phyloP scores from a whole-genome alignment of 1,284 basidiomycete genomes.

The Afroboletus lepidellus region DNA sequence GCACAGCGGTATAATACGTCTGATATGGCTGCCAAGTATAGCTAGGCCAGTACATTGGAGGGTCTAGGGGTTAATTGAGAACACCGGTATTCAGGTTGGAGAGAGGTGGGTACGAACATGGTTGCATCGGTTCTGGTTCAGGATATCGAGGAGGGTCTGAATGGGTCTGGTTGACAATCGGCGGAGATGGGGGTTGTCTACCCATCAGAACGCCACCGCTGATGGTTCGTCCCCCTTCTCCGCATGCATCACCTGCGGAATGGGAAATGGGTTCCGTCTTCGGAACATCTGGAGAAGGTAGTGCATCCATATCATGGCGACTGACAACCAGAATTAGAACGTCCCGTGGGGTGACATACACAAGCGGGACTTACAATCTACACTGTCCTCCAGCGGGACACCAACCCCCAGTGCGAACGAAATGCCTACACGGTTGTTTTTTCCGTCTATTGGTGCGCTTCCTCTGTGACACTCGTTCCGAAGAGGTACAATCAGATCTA shows the following conservation, averaged over 20 bases:
- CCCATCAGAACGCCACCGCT: conserved; percentile 27
- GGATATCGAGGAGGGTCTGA: conserved; percentile 32
- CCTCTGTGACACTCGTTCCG: conserved; percentile 8
- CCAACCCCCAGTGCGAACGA: conserved; percentile 42
- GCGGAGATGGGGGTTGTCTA: conserved; percentile 20
- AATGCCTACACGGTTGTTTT: conserved; percentile 44
- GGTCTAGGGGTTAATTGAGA: conserved; percentile 11
- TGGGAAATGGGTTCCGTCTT: conserved; percentile 5
- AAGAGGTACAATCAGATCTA: conserved; percentile 17
- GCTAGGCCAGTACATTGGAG: conserved; percentile 17
- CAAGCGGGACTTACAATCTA: conserved; percentile 40
- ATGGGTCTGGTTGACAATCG: background rate
- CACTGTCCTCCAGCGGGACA: conserved; percentile 46
- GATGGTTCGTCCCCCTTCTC: conserved; percentile 18
- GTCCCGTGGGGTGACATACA: background rate
- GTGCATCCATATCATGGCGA: conserved; percentile 37
- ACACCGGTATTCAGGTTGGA: background rate
- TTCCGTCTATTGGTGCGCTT: conserved; percentile 26
- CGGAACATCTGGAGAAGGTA: conserved; percentile 2
- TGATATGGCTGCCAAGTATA: conserved; percentile 21
- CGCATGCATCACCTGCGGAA: conserved; percentile 4
- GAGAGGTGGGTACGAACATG: conserved; percentile 26
- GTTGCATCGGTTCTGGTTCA: conserved; percentile 33
- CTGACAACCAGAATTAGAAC: conserved; percentile 26
- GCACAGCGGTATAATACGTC: conserved; percentile 31